These are phyloP conservation scores for Dunaliella primolecta DNA, from an alignment of 139 green algal genomes.

Conservation along the genomic window DNA sequence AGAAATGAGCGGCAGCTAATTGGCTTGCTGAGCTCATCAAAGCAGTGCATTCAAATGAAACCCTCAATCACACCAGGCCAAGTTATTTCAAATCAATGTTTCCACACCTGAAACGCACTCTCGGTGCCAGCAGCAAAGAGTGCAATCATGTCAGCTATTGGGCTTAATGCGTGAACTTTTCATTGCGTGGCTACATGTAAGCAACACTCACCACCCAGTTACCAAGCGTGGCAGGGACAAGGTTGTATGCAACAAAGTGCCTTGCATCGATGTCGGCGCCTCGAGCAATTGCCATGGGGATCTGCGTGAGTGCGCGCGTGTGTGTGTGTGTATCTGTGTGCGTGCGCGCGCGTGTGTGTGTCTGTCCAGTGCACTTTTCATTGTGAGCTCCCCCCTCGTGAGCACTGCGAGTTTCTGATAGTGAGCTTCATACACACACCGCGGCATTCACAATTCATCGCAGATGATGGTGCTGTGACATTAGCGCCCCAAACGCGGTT, in stretches of 20 bases:
- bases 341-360: background rate
- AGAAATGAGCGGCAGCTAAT: no score
- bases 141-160: no score
- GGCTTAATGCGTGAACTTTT: no score
- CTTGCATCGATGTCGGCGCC: conserved; percentile 27
- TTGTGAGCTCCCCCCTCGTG: no score
- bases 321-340: background rate
- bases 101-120: no score
- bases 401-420: background rate
- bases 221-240: conserved; percentile 39
- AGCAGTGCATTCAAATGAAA: no score
- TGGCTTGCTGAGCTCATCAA: no score
- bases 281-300: conserved; percentile 34
- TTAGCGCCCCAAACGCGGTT: no score
- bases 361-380: background rate
- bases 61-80: no score
- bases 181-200: background rate
- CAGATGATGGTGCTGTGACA: background rate
- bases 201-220: conserved; percentile 25
- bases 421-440: background rate
- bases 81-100: no score
- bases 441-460: background rate
- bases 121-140: no score
- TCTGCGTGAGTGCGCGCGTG: conserved; percentile 16
- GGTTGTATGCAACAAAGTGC: conserved; percentile 35